Evolutionary conservation across 164 flowering plant species (phyloP), one percentile per base, ranked within the genome.

Genomic region (Hamamelis virginiana): DNA sequence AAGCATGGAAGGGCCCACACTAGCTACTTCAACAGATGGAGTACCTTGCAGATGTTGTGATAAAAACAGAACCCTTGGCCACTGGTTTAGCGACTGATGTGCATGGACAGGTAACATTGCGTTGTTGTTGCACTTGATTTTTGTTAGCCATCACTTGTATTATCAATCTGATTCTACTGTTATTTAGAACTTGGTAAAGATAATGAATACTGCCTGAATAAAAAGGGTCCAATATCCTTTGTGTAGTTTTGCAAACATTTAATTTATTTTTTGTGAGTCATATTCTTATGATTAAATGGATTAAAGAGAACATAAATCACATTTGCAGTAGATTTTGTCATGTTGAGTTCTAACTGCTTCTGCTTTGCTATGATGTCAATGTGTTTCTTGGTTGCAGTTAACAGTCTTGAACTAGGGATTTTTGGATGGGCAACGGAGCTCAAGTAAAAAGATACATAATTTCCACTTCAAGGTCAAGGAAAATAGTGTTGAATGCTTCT

Each of bases 31-130:
- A 86, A 67, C 86, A 89, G 64, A 71, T 85, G 85, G 93, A 90
- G 72, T 84, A 89, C 83, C 80, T 84, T 60, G 88, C 97, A 1
- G 88, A 91, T 61, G 48, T 91, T 52, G 26, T 92, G 69, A 83
- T 95, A 51, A 90, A 81, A 66, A 90, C 78, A 0, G 91, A 86
- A 61, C 96, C 97, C 27, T 80, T 95, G 80, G 82, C 86, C 28
- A 85, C 93, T 63, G 99, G 99, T 76, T 78, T 91, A 74, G 91
- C 97, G 64, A 59, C 78, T 69, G 98, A 91, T 80, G 98, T 95
- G 58, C 99, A 95, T 76, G 98, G 99, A 62, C 96, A 92, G 97
- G 97, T 91, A 82, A 57, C 15, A 21, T 59, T 48, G 16, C 53
- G 11, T 38, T 46, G 28, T 51, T 41, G 45, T 22, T 0, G 53